These are phyloP conservation scores for Solanum pinnatisectum DNA, from an alignment of 257 asterid species.

Conservation along the genomic window DNA sequence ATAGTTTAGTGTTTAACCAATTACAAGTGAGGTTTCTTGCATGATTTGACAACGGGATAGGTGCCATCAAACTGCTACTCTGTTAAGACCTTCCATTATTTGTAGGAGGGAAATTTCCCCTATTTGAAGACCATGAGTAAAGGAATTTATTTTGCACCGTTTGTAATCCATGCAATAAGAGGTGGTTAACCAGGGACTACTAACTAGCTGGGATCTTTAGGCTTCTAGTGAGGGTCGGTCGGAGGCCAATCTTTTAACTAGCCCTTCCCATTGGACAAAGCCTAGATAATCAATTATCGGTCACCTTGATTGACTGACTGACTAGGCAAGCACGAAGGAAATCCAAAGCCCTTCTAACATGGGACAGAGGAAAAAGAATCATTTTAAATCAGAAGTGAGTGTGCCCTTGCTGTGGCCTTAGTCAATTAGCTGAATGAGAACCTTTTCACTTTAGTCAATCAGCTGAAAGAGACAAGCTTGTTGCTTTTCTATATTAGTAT, in stretches of 20 bases:
- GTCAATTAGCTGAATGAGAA: neutral
- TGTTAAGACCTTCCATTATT: neutral
- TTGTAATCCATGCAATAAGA: neutral
- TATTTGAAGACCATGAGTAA: neutral
- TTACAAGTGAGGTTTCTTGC: neutral
- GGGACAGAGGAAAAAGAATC: neutral
- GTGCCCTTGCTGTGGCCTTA: neutral
- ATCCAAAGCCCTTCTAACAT: neutral
- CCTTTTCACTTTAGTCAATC: neutral
- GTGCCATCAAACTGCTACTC: neutral
- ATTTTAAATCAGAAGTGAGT: neutral
- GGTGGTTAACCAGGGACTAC: neutral
- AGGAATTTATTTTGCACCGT: neutral
- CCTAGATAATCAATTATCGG: neutral
- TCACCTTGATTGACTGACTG: neutral
- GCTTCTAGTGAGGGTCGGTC: neutral
- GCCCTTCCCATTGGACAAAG: neutral
- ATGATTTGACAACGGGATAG: neutral
- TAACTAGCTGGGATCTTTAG: neutral
- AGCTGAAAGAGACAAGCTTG: neutral
- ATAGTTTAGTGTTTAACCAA: neutral
- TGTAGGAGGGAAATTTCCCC: neutral
- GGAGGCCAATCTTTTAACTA: neutral
- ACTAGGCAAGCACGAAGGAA: neutral
- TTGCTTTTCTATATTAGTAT: neutral